phyloP scores from a whole-genome alignment of 2,329 filamentous ascomycete genomes.

The Aspergillus nomiae region DNA sequence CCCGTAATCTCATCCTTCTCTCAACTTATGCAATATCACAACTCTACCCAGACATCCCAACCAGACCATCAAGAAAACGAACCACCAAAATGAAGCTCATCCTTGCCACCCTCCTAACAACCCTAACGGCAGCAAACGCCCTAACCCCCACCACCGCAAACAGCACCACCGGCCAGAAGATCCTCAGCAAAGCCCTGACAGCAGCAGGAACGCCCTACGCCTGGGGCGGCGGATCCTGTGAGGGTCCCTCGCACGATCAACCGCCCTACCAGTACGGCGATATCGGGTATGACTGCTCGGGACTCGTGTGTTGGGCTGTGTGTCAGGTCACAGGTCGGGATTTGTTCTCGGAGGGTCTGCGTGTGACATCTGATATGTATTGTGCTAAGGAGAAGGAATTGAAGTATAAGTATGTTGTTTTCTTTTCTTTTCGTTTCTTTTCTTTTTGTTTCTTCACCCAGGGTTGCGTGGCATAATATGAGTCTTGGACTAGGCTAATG shows the following conservation, averaged over 20 bases:
- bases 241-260: constrained; percentile 25
- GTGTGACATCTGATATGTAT: not conserved
- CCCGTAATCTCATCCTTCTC: not conserved
- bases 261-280: constrained; percentile 28
- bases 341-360: not conserved
- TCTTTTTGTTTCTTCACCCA: not conserved
- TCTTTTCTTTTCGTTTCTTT: not conserved
- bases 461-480: not conserved
- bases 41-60: not conserved
- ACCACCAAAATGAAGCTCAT: not conserved
- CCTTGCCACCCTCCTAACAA: not conserved
- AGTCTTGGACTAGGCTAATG: not conserved
- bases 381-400: not conserved
- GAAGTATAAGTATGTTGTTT: not conserved
- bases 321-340: constrained; percentile 24
- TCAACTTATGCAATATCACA: not conserved
- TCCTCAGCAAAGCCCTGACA: constrained; percentile 52
- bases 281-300: constrained; percentile 31
- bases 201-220: constrained; percentile 44
- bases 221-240: constrained; percentile 31
- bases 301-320: constrained; percentile 29
- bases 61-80: not conserved
- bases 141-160: not conserved
- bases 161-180: constrained; percentile 23
- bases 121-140: not conserved